Base-by-base conservation (phyloP, 176 grass and related monocot genomes). In the Oryza meyeriana region DNA sequence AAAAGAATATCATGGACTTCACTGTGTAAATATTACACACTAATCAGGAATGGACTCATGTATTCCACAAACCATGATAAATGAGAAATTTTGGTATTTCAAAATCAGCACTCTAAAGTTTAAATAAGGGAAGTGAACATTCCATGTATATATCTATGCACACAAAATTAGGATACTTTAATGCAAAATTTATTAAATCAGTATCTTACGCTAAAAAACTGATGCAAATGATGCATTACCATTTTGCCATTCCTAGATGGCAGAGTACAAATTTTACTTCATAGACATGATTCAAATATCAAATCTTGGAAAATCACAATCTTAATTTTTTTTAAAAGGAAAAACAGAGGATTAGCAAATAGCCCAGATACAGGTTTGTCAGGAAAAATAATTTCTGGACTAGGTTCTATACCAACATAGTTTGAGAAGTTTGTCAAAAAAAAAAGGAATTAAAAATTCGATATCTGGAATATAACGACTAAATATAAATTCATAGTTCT, bases 1-100 rank as follows among this genome's bases (percentile, higher is more conserved):
- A 50, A 55, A 77, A 63, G n/a, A 29, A 45, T 27, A 64, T 31
- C 68, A 88, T 30, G 32, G 8, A 81, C 12, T 87, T 52, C 48
- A 70, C 0, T 63, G 10, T 8, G 70, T 38, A 12, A 22, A 41
- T 29, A 24, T 78, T 83, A 74, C 44, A 14, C 67, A 63, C 48
- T 76, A 75, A 44, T 79, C 5, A 59, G 24, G 1, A 67, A 59
- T 6, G 0, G 27, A 61, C 47, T 20, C 18, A 47, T 36, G 30
- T 40, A 55, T 38, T 16, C 0, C 25, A 81, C 1, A 33, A 74
- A 50, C 18, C 48, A 64, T 31, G 2, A 4, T 28, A 66, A 72
- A 12, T 34, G 50, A 55, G 18, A 55, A 22, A 55, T 2, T 2
- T 17, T 59, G 33, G 14, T 33, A 42, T 33, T 20, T 42, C 32